phyloP scores from a whole-genome alignment of 495 filamentous ascomycete genomes.

The Articulospora tetracladia region DNA sequence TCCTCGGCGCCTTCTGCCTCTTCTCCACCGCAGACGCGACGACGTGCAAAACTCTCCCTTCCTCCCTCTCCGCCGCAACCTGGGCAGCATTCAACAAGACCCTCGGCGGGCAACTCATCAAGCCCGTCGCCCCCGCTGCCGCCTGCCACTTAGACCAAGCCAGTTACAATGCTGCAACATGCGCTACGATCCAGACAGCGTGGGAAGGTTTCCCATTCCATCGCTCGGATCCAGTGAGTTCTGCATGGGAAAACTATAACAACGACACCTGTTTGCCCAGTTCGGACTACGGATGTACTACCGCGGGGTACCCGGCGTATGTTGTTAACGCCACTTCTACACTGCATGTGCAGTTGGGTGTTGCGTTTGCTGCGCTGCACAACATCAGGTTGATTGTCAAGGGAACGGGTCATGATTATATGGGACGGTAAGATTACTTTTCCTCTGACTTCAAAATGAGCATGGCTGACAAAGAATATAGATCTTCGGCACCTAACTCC shows the following conservation, averaged over 20 bases:
- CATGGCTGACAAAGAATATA: background rate
- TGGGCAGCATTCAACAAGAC: background rate
- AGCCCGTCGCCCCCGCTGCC: background rate
- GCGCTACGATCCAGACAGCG: background rate
- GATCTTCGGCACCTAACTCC: background rate
- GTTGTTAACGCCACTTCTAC: slow-evolving; percentile 40
- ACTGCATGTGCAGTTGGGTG: slow-evolving; percentile 33
- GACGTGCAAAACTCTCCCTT: background rate
- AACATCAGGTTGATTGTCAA: slow-evolving; percentile 60
- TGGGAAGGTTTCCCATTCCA: background rate
- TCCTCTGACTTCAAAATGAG: background rate
- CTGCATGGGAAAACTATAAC: background rate
- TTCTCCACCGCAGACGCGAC: background rate
- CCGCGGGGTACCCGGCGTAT: slow-evolving; percentile 40
- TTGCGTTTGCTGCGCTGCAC: slow-evolving; percentile 41
- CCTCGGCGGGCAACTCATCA: background rate
- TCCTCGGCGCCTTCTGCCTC: background rate
- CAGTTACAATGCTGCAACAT: background rate
- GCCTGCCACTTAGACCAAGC: background rate
- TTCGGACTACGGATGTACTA: background rate
- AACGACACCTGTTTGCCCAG: slow-evolving; percentile 5
- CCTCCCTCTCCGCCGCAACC: background rate
- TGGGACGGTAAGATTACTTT: slow-evolving; percentile 31
- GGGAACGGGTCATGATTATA: slow-evolving; percentile 58
- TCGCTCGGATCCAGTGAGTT: background rate